Conservation (phyloP, 1,139 yeast genomes). For the Debaryomyces sp. region DNA sequence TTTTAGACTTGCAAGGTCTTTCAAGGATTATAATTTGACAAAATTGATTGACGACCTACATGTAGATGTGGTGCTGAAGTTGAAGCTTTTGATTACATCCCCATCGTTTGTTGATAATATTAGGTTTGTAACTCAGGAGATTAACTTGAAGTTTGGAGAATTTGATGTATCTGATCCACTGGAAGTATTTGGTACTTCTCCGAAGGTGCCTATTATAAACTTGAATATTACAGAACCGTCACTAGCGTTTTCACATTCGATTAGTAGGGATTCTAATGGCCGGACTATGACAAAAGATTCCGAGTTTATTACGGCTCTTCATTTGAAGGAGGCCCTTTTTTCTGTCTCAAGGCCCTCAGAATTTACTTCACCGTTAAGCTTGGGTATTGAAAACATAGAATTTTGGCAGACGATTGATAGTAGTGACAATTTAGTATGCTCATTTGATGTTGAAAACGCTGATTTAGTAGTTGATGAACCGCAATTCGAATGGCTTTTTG, state of each 20-base stretch:
- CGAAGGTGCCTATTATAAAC: constrained; percentile 25
- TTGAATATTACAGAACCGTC: constrained; percentile 41
- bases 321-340: constrained; percentile 30
- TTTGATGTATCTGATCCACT: constrained; percentile 21
- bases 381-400: constrained; percentile 33
- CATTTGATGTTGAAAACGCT: constrained; percentile 36
- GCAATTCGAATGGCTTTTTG: constrained; percentile 41
- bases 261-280: constrained; percentile 13
- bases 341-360: constrained; percentile 27
- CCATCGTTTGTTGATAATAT: constrained; percentile 44
- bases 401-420: constrained; percentile 45
- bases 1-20: constrained; percentile 33
- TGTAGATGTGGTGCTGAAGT: constrained; percentile 51
- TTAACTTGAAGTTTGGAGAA: constrained; percentile 51
- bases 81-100: constrained; percentile 40
- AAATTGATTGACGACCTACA: constrained; percentile 68
- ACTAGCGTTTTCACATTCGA: constrained; percentile 29
- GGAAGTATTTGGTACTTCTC: constrained; percentile 20
- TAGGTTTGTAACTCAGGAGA: constrained; percentile 53
- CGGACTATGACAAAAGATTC: constrained; percentile 5
- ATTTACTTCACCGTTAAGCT: constrained; percentile 24
- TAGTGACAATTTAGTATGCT: constrained; percentile 27
- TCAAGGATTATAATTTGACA: constrained; percentile 42
- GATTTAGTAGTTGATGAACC: constrained; percentile 35
- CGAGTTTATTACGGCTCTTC: constrained; percentile 31